Evolutionary conservation across 177 flowering plant genomes (phyloP).

Genomic region (Vitis hybrid): DNA sequence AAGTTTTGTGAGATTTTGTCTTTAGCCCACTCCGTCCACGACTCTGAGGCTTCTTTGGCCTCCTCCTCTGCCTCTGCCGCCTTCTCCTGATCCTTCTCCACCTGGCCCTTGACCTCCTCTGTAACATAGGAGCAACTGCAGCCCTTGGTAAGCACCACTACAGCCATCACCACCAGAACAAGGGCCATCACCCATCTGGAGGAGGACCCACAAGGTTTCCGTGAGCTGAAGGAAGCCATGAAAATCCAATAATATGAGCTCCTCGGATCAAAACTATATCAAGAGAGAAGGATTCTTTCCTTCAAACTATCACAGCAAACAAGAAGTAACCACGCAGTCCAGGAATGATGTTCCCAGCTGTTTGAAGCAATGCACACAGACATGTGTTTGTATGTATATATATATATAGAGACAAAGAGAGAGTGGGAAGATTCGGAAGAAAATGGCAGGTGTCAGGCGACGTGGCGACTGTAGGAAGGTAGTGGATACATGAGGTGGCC

Average conservation of each 20-base stretch:
- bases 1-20: constrained; percentile 34
- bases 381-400: no score
- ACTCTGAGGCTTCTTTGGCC: constrained; percentile 26
- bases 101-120: constrained; percentile 10
- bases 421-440: no score
- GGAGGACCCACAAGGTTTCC: neutral
- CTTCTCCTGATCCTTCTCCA: constrained; percentile 7
- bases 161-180: neutral
- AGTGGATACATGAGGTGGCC: neutral
- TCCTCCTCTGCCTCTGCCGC: constrained; percentile 16
- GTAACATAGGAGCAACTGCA: constrained; percentile 10
- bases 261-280: no score
- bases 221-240: constrained; percentile 9
- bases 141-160: neutral
- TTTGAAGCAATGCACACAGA: no score
- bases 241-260: neutral
- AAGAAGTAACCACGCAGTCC: no score
- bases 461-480: constrained; percentile 6
- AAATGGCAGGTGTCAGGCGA: constrained; percentile 6
- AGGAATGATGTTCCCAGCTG: no score
- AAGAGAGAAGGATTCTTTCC: no score
- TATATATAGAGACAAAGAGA: no score
- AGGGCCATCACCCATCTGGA: neutral
- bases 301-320: no score
- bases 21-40: constrained; percentile 60